Conservation (phyloP, 2,329 filamentous ascomycete genomes). For the Ophiostoma sp. region DNA sequence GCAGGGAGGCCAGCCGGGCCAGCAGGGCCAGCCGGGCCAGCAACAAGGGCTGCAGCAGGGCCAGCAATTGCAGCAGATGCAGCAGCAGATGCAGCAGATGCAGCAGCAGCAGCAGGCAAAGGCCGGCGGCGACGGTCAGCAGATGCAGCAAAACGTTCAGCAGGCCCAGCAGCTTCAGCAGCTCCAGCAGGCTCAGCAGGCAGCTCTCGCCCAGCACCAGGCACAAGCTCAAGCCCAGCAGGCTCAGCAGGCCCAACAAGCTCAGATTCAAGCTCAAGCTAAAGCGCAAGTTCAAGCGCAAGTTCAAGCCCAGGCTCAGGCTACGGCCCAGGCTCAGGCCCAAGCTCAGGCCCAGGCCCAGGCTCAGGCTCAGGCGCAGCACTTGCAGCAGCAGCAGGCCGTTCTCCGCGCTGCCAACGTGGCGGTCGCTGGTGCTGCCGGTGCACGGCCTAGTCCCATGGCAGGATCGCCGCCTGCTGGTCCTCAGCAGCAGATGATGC, state of each 20-base stretch:
- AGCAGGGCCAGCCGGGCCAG: background rate
- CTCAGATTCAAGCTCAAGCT: conserved; percentile 13
- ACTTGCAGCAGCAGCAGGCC: conserved; percentile 24
- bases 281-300: conserved; percentile 17
- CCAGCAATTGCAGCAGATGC: conserved; percentile 19
- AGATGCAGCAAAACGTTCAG: conserved; percentile 16
- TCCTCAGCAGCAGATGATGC: conserved; percentile 22
- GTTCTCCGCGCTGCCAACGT: conserved; percentile 10
- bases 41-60: conserved; percentile 19
- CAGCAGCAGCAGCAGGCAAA: conserved; percentile 17
- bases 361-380: conserved; percentile 17
- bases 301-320: conserved; percentile 19
- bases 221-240: conserved; percentile 11
- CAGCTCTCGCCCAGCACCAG: conserved; percentile 18
- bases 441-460: background rate
- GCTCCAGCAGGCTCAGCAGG: conserved; percentile 21
- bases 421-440: conserved; percentile 12
- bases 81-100: conserved; percentile 19
- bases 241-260: conserved; percentile 22
- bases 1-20: conserved; percentile 18
- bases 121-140: background rate
- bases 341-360: conserved; percentile 20
- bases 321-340: conserved; percentile 12
- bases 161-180: conserved; percentile 18
- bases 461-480: conserved; percentile 26